These are phyloP conservation scores for Mycena galericulata DNA, from an alignment of 768 basidiomycete species.

Conservation along the genomic window DNA sequence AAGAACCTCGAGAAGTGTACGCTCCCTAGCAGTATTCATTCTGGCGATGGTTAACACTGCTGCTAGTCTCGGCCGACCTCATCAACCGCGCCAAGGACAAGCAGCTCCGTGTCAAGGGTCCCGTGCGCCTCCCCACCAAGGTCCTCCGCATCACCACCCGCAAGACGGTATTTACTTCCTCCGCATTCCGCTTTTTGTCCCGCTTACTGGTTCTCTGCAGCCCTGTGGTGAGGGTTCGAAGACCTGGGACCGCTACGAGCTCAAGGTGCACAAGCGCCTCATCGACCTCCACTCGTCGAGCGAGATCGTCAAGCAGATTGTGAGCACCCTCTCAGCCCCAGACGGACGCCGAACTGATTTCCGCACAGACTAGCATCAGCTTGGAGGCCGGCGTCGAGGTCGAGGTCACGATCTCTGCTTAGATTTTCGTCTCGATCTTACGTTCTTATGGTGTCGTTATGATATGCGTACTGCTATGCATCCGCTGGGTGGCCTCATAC, in stretches of 20 bases:
- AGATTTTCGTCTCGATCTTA: conserved; percentile 34
- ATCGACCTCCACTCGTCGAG: conserved; percentile 99
- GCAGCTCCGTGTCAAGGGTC: conserved; percentile 98
- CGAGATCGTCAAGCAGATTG: conserved; percentile 99
- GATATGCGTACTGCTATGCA: conserved; percentile 23
- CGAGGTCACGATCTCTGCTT: conserved; percentile 95
- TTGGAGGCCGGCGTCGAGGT: conserved; percentile 99
- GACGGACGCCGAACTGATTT: conserved; percentile 4
- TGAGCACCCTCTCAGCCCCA: conserved; percentile 56
- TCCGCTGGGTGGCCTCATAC: background rate
- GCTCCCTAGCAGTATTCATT: conserved; percentile 33
- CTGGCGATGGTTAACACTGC: background rate
- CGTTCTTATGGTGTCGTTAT: conserved; percentile 18
- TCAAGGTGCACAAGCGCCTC: conserved; percentile 99
- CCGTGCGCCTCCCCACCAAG: conserved; percentile 98
- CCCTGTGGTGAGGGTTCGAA: conserved; percentile 99
- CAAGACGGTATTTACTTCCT: conserved; percentile 78
- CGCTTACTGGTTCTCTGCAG: conserved; percentile 52
- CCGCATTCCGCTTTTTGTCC: conserved; percentile 3
- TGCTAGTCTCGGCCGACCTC: conserved; percentile 90
- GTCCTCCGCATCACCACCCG: conserved; percentile 99
- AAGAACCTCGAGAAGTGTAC: conserved; percentile 98
- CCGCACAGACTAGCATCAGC: conserved; percentile 91
- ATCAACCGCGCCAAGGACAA: conserved; percentile 99
- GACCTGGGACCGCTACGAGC: conserved; percentile 99